Conservation (phyloP, 2,329 filamentous ascomycete species). For the Cladosporium sp. region DNA sequence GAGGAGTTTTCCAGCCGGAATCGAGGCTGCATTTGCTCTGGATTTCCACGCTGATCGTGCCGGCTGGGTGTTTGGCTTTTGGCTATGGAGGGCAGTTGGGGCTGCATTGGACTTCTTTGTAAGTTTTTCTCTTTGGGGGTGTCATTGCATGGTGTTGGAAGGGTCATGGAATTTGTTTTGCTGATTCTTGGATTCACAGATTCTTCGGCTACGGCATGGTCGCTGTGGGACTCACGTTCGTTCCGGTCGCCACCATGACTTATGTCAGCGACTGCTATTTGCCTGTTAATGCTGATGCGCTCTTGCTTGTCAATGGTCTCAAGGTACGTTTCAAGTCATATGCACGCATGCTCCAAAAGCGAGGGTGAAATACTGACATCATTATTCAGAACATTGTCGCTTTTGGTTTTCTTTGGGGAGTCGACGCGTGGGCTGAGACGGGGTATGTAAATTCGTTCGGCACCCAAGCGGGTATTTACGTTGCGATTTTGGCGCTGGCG, state of each 20-base stretch:
- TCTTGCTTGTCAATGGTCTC: slow-evolving; percentile 35
- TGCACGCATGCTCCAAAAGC: slow-evolving; percentile 14
- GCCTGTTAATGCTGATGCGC: slow-evolving; percentile 34
- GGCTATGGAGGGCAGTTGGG: slow-evolving; percentile 41
- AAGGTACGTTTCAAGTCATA: slow-evolving; percentile 17
- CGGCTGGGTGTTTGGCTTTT: slow-evolving; percentile 41
- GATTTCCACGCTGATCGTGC: slow-evolving; percentile 41
- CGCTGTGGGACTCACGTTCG: slow-evolving; percentile 39
- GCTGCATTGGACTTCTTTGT: slow-evolving; percentile 41
- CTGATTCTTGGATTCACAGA: slow-evolving; percentile 1
- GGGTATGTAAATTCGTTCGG: slow-evolving; percentile 36
- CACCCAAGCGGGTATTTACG: slow-evolving; percentile 36
- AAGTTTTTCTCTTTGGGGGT: too few relatives aligned
- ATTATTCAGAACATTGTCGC: slow-evolving; percentile 43
- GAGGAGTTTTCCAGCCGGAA: slow-evolving; percentile 45
- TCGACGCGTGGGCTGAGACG: slow-evolving; percentile 40
- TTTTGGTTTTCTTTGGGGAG: slow-evolving; percentile 45
- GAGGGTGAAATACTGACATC: background rate
- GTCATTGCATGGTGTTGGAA: too few relatives aligned
- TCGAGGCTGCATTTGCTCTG: slow-evolving; percentile 39
- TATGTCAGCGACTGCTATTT: slow-evolving; percentile 40
- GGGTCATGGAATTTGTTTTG: background rate
- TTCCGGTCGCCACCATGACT: slow-evolving; percentile 43
- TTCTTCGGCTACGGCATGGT: slow-evolving; percentile 48
- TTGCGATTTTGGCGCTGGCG: slow-evolving; percentile 32